phyloP scores from a whole-genome alignment of 805 yeast genomes.

The Hemisphaericaspora nanyangensis region DNA sequence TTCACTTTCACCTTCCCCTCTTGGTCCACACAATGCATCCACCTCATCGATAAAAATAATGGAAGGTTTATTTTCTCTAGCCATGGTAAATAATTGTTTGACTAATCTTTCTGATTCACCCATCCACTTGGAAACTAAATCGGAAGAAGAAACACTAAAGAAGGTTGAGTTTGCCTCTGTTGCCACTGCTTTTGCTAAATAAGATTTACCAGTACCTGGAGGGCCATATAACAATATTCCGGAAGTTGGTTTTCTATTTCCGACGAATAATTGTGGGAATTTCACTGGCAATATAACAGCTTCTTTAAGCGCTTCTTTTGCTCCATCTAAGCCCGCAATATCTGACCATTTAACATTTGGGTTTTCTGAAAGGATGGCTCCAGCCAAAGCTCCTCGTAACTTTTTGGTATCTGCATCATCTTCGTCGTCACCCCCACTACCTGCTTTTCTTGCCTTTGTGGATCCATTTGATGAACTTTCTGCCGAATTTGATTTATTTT shows the following conservation, averaged over 20 bases:
- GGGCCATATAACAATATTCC: slow-evolving; percentile 72
- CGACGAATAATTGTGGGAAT: slow-evolving; percentile 93
- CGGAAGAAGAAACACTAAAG: slow-evolving; percentile 93
- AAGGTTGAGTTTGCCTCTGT: slow-evolving; percentile 97
- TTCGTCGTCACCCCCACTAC: slow-evolving; percentile 56
- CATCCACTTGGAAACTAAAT: slow-evolving; percentile 98
- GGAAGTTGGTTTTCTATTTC: slow-evolving; percentile 87
- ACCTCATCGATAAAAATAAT: slow-evolving; percentile 97
- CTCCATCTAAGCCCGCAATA: slow-evolving; percentile 91
- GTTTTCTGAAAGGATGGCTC: slow-evolving; percentile 85
- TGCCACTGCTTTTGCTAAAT: slow-evolving; percentile 95
- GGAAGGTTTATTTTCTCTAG: slow-evolving; percentile 92
- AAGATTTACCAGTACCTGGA: slow-evolving; percentile 98
- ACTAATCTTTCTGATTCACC: slow-evolving; percentile 97
- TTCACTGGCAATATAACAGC: slow-evolving; percentile 95
- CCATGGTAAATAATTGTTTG: slow-evolving; percentile 92
- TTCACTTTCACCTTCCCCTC: slow-evolving; percentile 97
- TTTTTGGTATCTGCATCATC: slow-evolving; percentile 82
- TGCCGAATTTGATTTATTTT: slow-evolving; percentile 42
- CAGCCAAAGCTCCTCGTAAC: slow-evolving; percentile 83
- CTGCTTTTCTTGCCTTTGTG: slow-evolving; percentile 51
- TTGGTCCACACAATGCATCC: slow-evolving; percentile 95
- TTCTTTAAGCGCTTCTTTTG: slow-evolving; percentile 94
- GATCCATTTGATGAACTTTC: slow-evolving; percentile 55
- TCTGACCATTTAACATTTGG: slow-evolving; percentile 95